Conservation (phyloP, 768 basidiomycete species). For the Cytidiella melzeri region DNA sequence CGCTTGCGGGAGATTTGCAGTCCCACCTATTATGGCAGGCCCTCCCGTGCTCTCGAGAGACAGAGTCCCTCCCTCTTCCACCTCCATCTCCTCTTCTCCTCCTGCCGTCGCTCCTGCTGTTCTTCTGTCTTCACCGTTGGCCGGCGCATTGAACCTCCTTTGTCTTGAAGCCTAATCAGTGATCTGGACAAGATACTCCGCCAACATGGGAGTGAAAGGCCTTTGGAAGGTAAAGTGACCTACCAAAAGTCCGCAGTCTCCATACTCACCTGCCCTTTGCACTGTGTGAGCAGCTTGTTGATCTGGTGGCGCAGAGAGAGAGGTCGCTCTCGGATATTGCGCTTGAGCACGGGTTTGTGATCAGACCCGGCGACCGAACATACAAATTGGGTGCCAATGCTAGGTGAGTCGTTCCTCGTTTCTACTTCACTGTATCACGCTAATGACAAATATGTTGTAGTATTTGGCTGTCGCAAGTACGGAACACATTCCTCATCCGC, state of each 20-base stretch:
- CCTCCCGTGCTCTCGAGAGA: not conserved
- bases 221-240: conserved; percentile 6
- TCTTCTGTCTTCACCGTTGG: not conserved
- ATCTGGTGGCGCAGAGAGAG: not conserved
- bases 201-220: not conserved
- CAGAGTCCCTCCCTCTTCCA: not conserved
- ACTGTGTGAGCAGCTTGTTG: not conserved
- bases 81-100: not conserved
- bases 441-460: not conserved
- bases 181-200: too few relatives aligned
- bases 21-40: not conserved
- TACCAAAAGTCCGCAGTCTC: too few relatives aligned
- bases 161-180: too few relatives aligned
- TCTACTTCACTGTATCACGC: too few relatives aligned
- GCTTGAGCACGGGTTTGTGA: not conserved
- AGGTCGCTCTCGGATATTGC: not conserved
- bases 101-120: not conserved
- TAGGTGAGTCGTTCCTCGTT: not conserved
- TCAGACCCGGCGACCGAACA: not conserved
- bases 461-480: not conserved
- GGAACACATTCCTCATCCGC: not conserved
- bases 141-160: too few relatives aligned
- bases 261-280: too few relatives aligned
- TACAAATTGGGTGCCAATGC: not conserved
- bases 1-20: conserved; percentile 1